A percentile compares a stretch with the other conserved stretches of the same genome.
These are phyloP conservation scores for Corylus heterophylla DNA, from an alignment of 306 rosid genomes.

Conservation along the genomic window DNA sequence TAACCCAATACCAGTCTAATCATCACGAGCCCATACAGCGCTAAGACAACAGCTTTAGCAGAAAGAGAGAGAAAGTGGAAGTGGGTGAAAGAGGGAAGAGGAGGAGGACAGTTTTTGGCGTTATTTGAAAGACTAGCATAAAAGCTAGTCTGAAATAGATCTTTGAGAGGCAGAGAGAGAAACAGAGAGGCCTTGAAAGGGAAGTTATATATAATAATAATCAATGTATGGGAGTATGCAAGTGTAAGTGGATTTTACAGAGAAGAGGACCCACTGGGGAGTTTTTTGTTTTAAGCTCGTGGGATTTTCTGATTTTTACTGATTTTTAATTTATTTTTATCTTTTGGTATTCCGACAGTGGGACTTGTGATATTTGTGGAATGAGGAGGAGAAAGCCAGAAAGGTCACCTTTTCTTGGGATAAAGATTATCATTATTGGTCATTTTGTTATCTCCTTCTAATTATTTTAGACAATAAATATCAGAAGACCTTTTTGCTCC, in stretches of 20 bases:
- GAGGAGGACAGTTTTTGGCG: conserved; percentile 12
- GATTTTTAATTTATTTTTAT: neutral
- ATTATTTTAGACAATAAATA: too few species aligned
- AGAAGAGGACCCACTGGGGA: conserved; percentile 33
- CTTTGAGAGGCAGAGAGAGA: neutral
- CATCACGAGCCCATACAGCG: conserved; percentile 34
- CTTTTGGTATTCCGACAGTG: neutral
- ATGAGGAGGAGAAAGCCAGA: neutral
- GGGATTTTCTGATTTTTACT: neutral
- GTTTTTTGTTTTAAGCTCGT: neutral
- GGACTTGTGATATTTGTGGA: neutral
- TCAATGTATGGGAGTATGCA: neutral
- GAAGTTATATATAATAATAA: conserved; percentile 24
- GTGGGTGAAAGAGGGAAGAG: conserved; percentile 16
- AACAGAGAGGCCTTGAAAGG: conserved; percentile 46
- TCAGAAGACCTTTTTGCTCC: too few species aligned
- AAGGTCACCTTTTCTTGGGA: conserved; percentile 6
- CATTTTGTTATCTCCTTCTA: too few species aligned
- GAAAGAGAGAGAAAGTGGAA: conserved; percentile 27
- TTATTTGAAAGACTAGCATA: neutral
- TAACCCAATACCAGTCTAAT: conserved; percentile 32
- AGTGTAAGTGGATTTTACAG: conserved; percentile 15
- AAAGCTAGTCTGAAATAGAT: neutral
- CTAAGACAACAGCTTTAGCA: conserved; percentile 15
- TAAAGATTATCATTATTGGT: too few species aligned